Evolutionary conservation across 2,329 filamentous ascomycete genomes (phyloP).

Genomic region (Alternaria arborescens): DNA sequence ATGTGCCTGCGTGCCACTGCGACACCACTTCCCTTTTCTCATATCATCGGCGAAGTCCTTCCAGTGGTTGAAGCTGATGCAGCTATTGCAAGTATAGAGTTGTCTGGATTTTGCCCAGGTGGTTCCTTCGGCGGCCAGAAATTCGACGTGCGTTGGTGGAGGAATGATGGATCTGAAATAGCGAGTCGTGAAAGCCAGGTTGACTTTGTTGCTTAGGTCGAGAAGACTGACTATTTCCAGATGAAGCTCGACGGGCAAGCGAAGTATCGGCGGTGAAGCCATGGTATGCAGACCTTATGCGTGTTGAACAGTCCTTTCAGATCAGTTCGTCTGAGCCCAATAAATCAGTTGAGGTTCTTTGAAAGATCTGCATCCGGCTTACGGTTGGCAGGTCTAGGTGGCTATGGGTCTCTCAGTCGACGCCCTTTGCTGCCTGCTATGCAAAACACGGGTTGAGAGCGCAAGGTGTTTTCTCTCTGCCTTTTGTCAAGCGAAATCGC

Average conservation of each 20-base stretch:
- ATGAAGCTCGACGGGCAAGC: slow-evolving; percentile 39
- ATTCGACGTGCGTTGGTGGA: slow-evolving; percentile 28
- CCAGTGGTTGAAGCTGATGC: slow-evolving; percentile 28
- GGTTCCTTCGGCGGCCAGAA: slow-evolving; percentile 32
- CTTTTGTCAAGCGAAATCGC: background rate
- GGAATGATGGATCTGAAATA: slow-evolving; percentile 32
- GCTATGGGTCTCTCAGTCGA: background rate
- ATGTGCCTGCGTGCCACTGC: slow-evolving; percentile 31
- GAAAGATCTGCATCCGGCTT: slow-evolving; percentile 5
- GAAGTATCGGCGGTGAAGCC: slow-evolving; percentile 25
- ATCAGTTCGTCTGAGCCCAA: background rate
- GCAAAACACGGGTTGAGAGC: background rate
- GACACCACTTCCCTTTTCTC: slow-evolving; percentile 40
- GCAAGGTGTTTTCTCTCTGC: background rate
- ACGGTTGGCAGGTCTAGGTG: background rate
- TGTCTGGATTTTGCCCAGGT: slow-evolving; percentile 28
- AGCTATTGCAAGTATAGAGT: slow-evolving; percentile 37
- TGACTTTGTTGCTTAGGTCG: slow-evolving; percentile 30
- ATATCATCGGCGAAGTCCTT: slow-evolving; percentile 39
- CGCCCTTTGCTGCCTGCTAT: background rate
- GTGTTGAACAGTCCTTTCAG: background rate
- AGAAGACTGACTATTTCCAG: slow-evolving; percentile 31
- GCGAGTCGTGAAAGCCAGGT: slow-evolving; percentile 25
- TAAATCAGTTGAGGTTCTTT: slow-evolving; percentile 5
- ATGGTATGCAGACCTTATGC: slow-evolving; percentile 15